Evolutionary conservation across 352 stramenopile species (phyloP), one percentile per base, ranked within the genome.

Genomic region (Phytophthora podocarpi): DNA sequence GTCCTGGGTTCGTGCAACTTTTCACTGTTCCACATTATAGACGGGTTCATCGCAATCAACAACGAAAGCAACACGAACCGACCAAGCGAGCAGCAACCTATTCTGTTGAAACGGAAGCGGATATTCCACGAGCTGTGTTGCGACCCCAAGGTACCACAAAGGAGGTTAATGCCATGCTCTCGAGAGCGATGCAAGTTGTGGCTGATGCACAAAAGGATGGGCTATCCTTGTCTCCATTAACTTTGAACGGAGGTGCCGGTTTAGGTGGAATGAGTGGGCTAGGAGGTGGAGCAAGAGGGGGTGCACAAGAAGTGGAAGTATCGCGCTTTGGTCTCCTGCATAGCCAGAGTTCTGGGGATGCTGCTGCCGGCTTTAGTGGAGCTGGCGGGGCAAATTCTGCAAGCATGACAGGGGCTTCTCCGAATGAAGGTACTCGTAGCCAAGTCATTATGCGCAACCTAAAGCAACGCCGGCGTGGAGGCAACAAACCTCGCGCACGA

Each of bases 1-100:
- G 82, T 30, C 71, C 82, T 50, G 87, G 87, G 4, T 95, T 95
- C 56, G 72, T 91, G 2, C 84, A 93, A 50, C 42, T 95, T 5
- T 95, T 93, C 46, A 13, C 64, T 3, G 18, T 47, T 1, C 42
- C 70, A 2, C 82, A 91, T 66, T 80, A 76, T 1, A 47, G 12
- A 39, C 58, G 62, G 15, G 15, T 42, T n/a, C 59, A 62, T 24
- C 57, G 51, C 7, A 16, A 24, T 24, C 16, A 57, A 39, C 16
- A 50, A 20, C 12, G 43, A 43, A 43, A 45, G 13, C 20, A 46
- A 15, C 10, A 11, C 4, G 39, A 56, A 20, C 7, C 16, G 11
- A 59, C 18, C n/a, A 59, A 57, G 16, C 51, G 30, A 31, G 15
- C 30, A 5, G 34, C 23, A 34, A 36, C 46, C 0, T 21, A 34